phyloP scores from a whole-genome alignment of 768 basidiomycete species.

The Kwoniella sp. region DNA sequence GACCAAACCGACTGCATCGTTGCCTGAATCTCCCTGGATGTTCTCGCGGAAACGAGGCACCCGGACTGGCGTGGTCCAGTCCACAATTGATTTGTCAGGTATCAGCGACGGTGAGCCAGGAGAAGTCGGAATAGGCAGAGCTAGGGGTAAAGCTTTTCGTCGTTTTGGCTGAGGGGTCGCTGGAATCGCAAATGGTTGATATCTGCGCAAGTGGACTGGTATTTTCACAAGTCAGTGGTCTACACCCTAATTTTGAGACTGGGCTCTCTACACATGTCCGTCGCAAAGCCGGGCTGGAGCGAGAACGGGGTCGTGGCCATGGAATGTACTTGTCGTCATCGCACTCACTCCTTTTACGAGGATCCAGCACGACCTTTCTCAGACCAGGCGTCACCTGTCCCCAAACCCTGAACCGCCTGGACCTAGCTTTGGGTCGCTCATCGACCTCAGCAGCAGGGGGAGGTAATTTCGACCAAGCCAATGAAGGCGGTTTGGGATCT shows the following conservation, averaged over 20 bases:
- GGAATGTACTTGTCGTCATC: background rate
- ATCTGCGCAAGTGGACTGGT: constrained; percentile 21
- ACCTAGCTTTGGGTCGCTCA: constrained; percentile 11
- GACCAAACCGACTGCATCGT: too few relatives aligned
- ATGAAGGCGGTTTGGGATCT: constrained; percentile 10
- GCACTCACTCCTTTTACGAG: constrained; percentile 22
- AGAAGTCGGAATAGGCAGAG: background rate
- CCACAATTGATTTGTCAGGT: background rate
- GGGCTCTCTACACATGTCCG: background rate
- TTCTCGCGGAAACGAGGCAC: background rate
- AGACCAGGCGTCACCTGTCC: constrained; percentile 8
- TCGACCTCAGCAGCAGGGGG: constrained; percentile 25
- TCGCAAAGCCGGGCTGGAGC: background rate
- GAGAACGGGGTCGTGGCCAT: background rate
- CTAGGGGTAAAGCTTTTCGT: background rate
- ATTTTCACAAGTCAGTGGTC: too few relatives aligned
- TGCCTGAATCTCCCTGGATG: background rate
- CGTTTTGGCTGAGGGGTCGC: background rate
- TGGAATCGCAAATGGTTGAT: constrained; percentile 19
- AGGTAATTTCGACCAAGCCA: constrained; percentile 13
- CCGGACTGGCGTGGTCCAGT: background rate
- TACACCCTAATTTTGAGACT: too few relatives aligned
- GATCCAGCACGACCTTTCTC: constrained; percentile 19
- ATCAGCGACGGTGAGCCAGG: background rate
- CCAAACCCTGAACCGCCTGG: constrained; percentile 20